These are phyloP conservation scores for Suhomyces kilbournensis DNA, from an alignment of 805 yeast genomes.

Conservation along the genomic window DNA sequence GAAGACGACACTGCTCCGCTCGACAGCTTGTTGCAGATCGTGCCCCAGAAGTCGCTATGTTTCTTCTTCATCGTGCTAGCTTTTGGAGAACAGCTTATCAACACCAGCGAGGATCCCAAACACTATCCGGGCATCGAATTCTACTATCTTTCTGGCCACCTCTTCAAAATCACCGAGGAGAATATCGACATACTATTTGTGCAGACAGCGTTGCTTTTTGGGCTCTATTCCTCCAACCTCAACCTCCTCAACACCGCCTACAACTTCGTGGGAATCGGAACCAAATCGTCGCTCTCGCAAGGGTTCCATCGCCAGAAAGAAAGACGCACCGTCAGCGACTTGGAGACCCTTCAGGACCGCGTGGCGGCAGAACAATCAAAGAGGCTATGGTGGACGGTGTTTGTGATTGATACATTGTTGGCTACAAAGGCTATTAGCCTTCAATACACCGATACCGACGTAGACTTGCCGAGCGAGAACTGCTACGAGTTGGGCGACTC, in stretches of 20 bases:
- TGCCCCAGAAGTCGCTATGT: neutral
- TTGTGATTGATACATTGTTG: conserved; percentile 39
- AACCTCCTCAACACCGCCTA: conserved; percentile 37
- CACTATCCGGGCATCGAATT: conserved; percentile 32
- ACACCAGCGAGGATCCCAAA: conserved; percentile 6
- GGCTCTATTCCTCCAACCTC: conserved; percentile 36
- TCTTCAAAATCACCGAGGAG: conserved; percentile 33
- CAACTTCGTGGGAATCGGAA: conserved; percentile 39
- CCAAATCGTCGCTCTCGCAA: conserved; percentile 35
- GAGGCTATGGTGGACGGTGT: conserved; percentile 43
- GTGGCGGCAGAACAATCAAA: conserved; percentile 27
- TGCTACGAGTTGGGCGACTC: conserved; percentile 23
- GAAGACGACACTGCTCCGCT: neutral
- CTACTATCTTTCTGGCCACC: conserved; percentile 29
- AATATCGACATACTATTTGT: conserved; percentile 29
- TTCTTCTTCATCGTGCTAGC: conserved; percentile 35
- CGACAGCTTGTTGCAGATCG: neutral
- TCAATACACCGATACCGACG: conserved; percentile 43
- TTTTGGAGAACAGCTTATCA: conserved; percentile 36
- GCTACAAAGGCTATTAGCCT: conserved; percentile 40
- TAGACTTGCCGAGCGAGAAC: conserved; percentile 39
- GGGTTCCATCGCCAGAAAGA: conserved; percentile 35
- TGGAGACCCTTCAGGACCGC: conserved; percentile 2
- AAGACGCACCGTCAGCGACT: conserved; percentile 6
- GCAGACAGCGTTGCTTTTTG: conserved; percentile 33